Evolutionary conservation across 2,329 filamentous ascomycete genomes (phyloP).

Genomic region (Paramyrothecium sp.): DNA sequence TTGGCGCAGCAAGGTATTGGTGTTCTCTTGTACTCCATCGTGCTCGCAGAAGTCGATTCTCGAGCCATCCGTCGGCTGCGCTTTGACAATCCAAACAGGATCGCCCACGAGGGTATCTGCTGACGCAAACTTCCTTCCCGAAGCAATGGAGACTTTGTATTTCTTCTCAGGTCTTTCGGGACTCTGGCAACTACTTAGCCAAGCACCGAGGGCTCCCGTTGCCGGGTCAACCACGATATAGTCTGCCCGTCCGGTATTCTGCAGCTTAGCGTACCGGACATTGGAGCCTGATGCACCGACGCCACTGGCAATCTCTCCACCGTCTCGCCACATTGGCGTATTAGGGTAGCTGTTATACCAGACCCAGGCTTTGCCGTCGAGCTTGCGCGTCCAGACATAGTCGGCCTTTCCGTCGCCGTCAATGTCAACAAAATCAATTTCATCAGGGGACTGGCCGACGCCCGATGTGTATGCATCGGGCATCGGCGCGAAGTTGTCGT

Average conservation of each 20-base stretch:
- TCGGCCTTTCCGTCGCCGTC: conserved; percentile 17
- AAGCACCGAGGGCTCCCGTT: conserved; percentile 2
- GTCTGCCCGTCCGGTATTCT: background rate
- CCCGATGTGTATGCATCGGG: conserved; percentile 10
- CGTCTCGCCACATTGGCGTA: conserved; percentile 9
- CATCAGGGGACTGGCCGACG: conserved; percentile 11
- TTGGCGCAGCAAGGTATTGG: too few species aligned
- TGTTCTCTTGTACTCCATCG: too few species aligned
- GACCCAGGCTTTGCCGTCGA: conserved; percentile 9
- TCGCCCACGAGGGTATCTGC: too few species aligned
- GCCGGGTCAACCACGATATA: conserved; percentile 2
- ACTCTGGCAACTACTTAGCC: conserved; percentile 14
- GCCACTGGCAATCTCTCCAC: conserved; percentile 10
- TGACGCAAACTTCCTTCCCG: too few species aligned
- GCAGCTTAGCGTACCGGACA: conserved; percentile 6
- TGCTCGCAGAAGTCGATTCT: too few species aligned
- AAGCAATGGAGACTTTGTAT: too few species aligned
- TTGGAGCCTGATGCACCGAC: conserved; percentile 15
- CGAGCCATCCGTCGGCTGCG: too few species aligned
- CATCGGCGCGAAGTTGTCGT: background rate
- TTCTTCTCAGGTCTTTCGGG: too few species aligned
- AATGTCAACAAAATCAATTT: conserved; percentile 17
- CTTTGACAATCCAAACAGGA: too few species aligned
- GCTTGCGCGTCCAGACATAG: conserved; percentile 14
- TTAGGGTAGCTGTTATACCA: conserved; percentile 15